Evolutionary conservation across 2,329 filamentous ascomycete species (phyloP).

Genomic region (Penicillium sp.): DNA sequence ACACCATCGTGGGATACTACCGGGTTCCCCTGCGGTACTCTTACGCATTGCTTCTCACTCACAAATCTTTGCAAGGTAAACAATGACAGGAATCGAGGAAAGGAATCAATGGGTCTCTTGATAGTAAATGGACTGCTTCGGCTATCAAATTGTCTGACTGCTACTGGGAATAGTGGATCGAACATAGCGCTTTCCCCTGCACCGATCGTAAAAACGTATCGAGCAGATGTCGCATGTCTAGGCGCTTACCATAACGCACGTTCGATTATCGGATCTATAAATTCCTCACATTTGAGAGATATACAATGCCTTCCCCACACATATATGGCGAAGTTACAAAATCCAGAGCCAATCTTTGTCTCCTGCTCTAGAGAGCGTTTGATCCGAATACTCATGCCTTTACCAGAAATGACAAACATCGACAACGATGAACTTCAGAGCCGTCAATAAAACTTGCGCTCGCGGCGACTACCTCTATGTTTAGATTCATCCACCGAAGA

Average conservation of each 20-base stretch:
- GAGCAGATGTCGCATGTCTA: no score
- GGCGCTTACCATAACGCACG: no score
- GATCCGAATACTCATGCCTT: no score
- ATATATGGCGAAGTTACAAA: not conserved
- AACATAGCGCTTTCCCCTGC: not conserved
- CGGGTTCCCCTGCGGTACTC: no score
- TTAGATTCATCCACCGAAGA: constrained; percentile 5
- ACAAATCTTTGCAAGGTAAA: no score
- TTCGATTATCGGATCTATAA: no score
- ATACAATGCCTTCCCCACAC: not conserved
- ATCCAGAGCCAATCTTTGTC: not conserved
- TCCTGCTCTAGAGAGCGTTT: no score
- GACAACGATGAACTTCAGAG: constrained; percentile 11
- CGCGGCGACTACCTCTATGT: constrained; percentile 9
- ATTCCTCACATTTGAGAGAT: not conserved
- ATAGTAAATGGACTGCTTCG: no score
- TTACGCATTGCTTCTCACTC: no score
- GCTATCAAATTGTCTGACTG: not conserved
- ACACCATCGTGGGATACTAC: no score
- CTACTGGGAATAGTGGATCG: not conserved
- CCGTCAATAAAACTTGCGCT: constrained; percentile 6
- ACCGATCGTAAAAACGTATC: not conserved
- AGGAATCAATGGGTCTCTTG: no score
- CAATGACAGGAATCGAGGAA: no score
- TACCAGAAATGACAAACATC: not conserved